Base-by-base conservation (phyloP, 768 basidiomycete species). In the Suillus lakei region DNA sequence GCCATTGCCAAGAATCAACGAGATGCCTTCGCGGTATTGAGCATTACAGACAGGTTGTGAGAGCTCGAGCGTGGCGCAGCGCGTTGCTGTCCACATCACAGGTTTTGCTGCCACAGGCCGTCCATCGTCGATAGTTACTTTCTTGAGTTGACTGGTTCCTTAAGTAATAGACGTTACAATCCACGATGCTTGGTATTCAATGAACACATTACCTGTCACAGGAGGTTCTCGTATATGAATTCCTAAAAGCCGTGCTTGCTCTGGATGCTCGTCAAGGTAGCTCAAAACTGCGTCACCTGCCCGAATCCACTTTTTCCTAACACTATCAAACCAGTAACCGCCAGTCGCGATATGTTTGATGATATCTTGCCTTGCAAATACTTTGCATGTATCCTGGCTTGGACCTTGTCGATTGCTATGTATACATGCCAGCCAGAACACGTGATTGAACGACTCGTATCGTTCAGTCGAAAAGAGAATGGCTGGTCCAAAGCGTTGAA, bases 361-460 rank as follows among this genome's bases (percentile, higher is more conserved):
- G 1, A 30, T 7, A 8, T 72, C 66, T 15, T 67, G 61, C 5
- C 26, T 10, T 0, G 46, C 61, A 43, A 72, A 72, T 2, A 61
- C 2, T 8, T 61, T 26, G 39, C 72, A 73, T 30, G 53, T 64
- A 59, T 78, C 76, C 3, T 59, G 65, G 4, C 73, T 75, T 0
- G 73, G 79, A 1, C 74, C 78, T 13, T 78, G 74, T 4, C 64
- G 63, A 59, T 78, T 79, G 58, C 72, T 74, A 21, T 77, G 68
- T 0, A 80, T 66, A 21, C 66, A 75, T 4, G 64, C 5, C 0
- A 72, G 48, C 0, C 69, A 63, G 10, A 77, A 77, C 1, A 80
- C 65, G 1, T 72, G 71, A 13, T 73, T 72, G 44, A 72, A 77
- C 0, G 74, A 73, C 46, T 79, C 72, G 43, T 69, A 79, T 0